Conservation (phyloP, 257 asterid genomes). For the Lithospermum erythrorhizon region DNA sequence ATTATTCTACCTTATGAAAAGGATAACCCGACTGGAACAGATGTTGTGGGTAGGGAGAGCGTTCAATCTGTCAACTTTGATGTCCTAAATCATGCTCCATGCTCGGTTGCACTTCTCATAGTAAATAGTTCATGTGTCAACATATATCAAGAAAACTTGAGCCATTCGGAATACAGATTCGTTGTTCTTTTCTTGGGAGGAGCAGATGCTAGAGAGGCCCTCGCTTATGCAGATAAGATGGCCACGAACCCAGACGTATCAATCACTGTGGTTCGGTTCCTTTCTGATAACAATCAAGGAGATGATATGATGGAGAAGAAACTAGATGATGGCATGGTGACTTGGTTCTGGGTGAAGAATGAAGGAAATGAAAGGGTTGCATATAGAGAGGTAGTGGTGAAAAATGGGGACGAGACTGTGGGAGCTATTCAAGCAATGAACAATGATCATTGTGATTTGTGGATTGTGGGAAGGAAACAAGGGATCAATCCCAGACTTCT, state of each 20-base stretch:
- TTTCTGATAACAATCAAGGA: slow-evolving; percentile 36
- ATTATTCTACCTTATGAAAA: slow-evolving; percentile 37
- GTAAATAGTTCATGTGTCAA: slow-evolving; percentile 20
- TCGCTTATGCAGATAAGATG: slow-evolving; percentile 49
- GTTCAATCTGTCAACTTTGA: slow-evolving; percentile 23
- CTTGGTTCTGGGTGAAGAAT: slow-evolving; percentile 85
- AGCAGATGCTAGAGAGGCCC: slow-evolving; percentile 71
- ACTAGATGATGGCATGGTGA: slow-evolving; percentile 75
- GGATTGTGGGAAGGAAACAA: slow-evolving; percentile 62
- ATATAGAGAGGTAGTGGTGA: slow-evolving; percentile 68
- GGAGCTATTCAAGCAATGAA: slow-evolving; percentile 55
- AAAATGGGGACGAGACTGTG: slow-evolving; percentile 61
- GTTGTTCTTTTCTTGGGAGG: slow-evolving; percentile 71
- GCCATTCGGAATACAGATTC: slow-evolving; percentile 22
- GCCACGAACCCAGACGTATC: slow-evolving; percentile 27
- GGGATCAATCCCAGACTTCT: slow-evolving; percentile 57
- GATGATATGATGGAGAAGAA: slow-evolving; percentile 57
- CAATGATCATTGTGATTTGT: slow-evolving; percentile 29
- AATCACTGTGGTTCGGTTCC: slow-evolving; percentile 50
- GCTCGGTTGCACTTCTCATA: slow-evolving; percentile 62
- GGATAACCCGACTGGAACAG: slow-evolving; percentile 5
- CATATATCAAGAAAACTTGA: slow-evolving; percentile 8
- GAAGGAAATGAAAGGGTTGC: slow-evolving; percentile 39
- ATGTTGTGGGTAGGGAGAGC: slow-evolving; percentile 8
- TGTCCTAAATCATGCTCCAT: slow-evolving; percentile 59